Evolutionary conservation across 2,329 filamentous ascomycete genomes (phyloP), one percentile per base, ranked within the genome.

Genomic region (Arthroderma sp.): DNA sequence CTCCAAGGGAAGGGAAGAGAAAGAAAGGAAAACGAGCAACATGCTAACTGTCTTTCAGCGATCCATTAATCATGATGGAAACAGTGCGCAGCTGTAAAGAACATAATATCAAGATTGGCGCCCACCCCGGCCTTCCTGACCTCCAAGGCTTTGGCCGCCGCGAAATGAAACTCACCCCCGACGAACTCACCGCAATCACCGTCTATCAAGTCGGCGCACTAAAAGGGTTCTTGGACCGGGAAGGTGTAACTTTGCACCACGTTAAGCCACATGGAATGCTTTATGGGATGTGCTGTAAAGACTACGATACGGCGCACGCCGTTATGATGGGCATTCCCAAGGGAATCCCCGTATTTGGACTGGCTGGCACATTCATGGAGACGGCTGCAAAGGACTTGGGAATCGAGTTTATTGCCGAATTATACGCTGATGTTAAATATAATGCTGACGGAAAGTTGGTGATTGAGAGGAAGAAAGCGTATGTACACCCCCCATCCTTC

Each of bases 111-210:
- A 67, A 66, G 41, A 62, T 75, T 4, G 78, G 78, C 5, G 79
- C 79, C 0, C 78, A 83, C 52, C 78, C 78, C 0, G 77, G 77
- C 1, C 64, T 81, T 0, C 77, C 74, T n/a, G 78, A 82, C 55
- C 66, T 80, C 22, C 70, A 77, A 60, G 78, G 78, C 6, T 82
- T 82, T 52, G 78, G 78, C 2, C 66, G 78, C 1, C 69, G 78
- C 11, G 71, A 76, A 49, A 80, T 82, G 57, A 72, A 74, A 38
- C 66, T 81, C 52, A 61, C 66, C 1, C 66, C 73, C 1, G 72
- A 73, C 11, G 76, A 80, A 51, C 62, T 76, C 48, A 74, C 72
- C 1, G 73, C 75, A 5, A 71, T 74, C 49, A 67, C 74, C 0
- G 59, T 77, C 30, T 82, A 81, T 58, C 78, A 81, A 54, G 70